phyloP scores from a whole-genome alignment of 2,329 filamentous ascomycete species.

The Teratosphaeria viscida region DNA sequence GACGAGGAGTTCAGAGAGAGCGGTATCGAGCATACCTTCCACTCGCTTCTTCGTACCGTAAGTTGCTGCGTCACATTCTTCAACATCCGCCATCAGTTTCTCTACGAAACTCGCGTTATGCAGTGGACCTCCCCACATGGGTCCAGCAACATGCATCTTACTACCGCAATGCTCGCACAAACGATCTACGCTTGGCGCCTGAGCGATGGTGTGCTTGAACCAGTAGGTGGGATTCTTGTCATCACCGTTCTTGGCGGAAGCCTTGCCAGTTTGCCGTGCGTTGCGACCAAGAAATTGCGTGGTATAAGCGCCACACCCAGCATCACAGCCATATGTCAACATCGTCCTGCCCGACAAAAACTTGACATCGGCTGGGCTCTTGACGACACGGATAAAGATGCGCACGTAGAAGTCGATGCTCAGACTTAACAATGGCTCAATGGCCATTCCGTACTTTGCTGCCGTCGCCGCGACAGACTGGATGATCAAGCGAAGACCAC shows the following conservation, averaged over 20 bases:
- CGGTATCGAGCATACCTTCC: slow-evolving; percentile 83
- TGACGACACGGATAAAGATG: slow-evolving; percentile 73
- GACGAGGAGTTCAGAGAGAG: slow-evolving; percentile 58
- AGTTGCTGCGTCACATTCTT: slow-evolving; percentile 52
- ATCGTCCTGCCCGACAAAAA: slow-evolving; percentile 85
- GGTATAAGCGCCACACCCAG: slow-evolving; percentile 83
- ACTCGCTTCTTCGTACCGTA: slow-evolving; percentile 77
- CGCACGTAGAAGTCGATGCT: slow-evolving; percentile 94
- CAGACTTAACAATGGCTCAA: slow-evolving; percentile 83
- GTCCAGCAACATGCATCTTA: slow-evolving; percentile 79
- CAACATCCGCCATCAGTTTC: slow-evolving; percentile 62
- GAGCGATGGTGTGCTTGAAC: slow-evolving; percentile 68
- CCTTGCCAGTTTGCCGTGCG: slow-evolving; percentile 57
- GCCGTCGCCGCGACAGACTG: slow-evolving; percentile 71
- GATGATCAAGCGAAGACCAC: slow-evolving; percentile 74
- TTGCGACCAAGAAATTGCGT: slow-evolving; percentile 69
- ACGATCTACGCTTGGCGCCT: slow-evolving; percentile 56
- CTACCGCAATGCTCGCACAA: slow-evolving; percentile 74
- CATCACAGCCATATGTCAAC: slow-evolving; percentile 83
- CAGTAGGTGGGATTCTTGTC: slow-evolving; percentile 46
- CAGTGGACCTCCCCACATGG: slow-evolving; percentile 87
- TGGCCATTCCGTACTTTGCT: slow-evolving; percentile 72
- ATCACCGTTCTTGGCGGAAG: slow-evolving; percentile 37
- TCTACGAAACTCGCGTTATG: slow-evolving; percentile 78
- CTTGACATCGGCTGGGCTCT: slow-evolving; percentile 77